Evolutionary conservation across 75 land plant species (phyloP).

Genomic region (Pinus albicaulis): DNA sequence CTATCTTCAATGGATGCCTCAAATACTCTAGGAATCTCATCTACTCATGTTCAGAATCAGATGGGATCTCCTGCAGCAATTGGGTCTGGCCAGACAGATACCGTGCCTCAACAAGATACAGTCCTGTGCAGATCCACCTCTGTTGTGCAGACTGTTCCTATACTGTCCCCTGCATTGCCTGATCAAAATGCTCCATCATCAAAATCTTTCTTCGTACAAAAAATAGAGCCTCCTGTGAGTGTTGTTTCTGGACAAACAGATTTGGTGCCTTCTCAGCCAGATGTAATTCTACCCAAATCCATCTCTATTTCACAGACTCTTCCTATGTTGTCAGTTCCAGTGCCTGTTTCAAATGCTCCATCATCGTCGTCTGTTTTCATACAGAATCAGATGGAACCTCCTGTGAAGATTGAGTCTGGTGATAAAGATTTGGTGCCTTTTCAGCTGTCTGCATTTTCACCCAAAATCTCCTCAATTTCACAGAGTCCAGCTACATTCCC

Average conservation of each 20-base stretch:
- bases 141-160: background rate
- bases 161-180: background rate
- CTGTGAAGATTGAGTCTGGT: background rate
- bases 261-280: background rate
- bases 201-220: background rate
- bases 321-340: background rate
- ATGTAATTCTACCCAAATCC: background rate
- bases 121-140: background rate
- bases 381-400: background rate
- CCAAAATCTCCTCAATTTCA: background rate
- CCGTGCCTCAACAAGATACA: background rate
- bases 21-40: background rate
- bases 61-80: background rate
- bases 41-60: background rate
- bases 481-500: background rate
- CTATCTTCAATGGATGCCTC: background rate
- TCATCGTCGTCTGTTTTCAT: background rate
- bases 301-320: background rate
- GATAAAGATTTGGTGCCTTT: background rate
- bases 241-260: background rate
- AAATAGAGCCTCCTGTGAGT: background rate
- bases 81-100: background rate
- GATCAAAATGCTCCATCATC: background rate
- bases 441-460: background rate
- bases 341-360: constrained; percentile 3